Conservation (phyloP, 305 asterid genomes). For the Lippia alba region DNA sequence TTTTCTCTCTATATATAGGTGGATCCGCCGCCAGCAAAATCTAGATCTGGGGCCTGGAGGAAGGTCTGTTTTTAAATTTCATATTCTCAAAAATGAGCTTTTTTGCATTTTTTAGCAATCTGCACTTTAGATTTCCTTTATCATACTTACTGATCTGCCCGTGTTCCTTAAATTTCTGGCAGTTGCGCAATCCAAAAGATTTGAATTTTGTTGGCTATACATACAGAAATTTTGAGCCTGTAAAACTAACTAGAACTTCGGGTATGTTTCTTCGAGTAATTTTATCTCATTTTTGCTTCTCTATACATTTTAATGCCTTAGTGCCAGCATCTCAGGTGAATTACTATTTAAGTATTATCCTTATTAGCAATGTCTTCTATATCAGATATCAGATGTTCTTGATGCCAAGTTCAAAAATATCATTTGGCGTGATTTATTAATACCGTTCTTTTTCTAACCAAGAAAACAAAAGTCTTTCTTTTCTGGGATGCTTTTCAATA, state of each 20-base stretch:
- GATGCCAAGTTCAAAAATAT: too few relatives aligned
- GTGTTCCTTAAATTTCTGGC: slow-evolving; percentile 36
- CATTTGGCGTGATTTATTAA: too few relatives aligned
- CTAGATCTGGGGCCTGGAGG: slow-evolving; percentile 58
- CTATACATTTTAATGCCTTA: not conserved
- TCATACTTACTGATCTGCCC: not conserved
- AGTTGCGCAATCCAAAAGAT: slow-evolving; percentile 66
- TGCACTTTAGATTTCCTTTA: not conserved
- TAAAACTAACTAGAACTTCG: slow-evolving; percentile 52
- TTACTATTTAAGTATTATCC: too few relatives aligned
- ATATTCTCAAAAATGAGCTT: slow-evolving; percentile 3
- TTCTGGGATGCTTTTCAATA: too few relatives aligned
- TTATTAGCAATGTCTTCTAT: too few relatives aligned
- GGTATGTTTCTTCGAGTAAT: slow-evolving; percentile 43
- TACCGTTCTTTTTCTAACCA: too few relatives aligned
- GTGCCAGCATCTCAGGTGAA: too few relatives aligned
- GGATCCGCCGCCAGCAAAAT: slow-evolving; percentile 62
- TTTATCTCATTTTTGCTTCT: not conserved
- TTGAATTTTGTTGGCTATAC: slow-evolving; percentile 86
- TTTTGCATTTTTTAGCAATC: not conserved
- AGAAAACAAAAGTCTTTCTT: too few relatives aligned
- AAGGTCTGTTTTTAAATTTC: slow-evolving; percentile 55
- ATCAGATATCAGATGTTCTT: too few relatives aligned
- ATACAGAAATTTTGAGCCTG: slow-evolving; percentile 74
- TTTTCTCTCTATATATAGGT: slow-evolving; percentile 44